A percentile compares a stretch with the other conserved stretches of the same genome.
Conservation (phyloP, 257 asterid species). For the Echites panduratus region DNA sequence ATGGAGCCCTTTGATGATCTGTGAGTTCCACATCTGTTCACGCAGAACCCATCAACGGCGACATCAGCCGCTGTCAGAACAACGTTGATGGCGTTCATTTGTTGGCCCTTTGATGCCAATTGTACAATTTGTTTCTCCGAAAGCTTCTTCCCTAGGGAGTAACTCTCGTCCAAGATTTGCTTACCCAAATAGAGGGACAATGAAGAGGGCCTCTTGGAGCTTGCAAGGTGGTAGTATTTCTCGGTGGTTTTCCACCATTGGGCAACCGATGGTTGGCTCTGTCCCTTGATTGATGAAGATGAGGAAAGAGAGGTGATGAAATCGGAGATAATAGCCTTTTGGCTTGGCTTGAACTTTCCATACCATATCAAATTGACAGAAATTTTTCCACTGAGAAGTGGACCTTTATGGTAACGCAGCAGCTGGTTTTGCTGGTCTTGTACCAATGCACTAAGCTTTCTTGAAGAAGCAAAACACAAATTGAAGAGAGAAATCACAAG, state of each 20-base stretch:
- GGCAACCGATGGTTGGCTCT: conserved; percentile 49
- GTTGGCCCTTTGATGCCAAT: conserved; percentile 56
- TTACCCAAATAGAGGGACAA: conserved; percentile 36
- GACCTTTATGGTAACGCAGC: conserved; percentile 55
- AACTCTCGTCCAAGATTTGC: conserved; percentile 33
- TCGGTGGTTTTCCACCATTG: conserved; percentile 66
- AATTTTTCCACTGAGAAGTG: conserved; percentile 54
- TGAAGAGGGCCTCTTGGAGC: conserved; percentile 32
- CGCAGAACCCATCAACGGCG: conserved; percentile 55
- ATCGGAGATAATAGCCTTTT: conserved; percentile 55
- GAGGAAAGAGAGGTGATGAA: conserved; percentile 54
- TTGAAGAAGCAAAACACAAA: conserved; percentile 26
- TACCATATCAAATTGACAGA: conserved; percentile 62
- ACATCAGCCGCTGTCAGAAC: conserved; percentile 56
- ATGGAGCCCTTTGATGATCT: conserved; percentile 30
- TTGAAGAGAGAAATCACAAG: conserved; percentile 22
- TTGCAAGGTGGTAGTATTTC: conserved; percentile 51
- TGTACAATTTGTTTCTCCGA: conserved; percentile 39
- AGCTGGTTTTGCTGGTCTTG: conserved; percentile 32
- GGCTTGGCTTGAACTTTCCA: conserved; percentile 63
- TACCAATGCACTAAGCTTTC: conserved; percentile 19
- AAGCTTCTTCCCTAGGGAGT: conserved; percentile 53
- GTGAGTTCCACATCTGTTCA: conserved; percentile 58
- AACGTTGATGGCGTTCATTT: conserved; percentile 44
- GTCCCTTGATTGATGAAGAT: conserved; percentile 3